phyloP scores from a whole-genome alignment of 768 basidiomycete genomes.

The Candolleomyces aberdarensis region DNA sequence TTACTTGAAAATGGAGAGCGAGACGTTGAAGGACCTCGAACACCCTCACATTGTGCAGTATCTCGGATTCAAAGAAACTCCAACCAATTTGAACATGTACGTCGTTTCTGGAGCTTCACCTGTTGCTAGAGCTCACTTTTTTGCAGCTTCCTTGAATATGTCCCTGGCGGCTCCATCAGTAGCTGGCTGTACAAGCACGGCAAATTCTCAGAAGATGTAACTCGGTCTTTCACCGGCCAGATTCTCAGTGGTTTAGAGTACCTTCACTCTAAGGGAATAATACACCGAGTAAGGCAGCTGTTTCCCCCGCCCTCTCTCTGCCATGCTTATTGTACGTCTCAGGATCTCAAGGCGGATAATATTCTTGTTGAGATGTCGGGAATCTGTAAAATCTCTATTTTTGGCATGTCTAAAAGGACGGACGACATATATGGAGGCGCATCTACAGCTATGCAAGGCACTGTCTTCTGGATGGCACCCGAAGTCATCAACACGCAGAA shows the following conservation, averaged over 20 bases:
- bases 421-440: slow-evolving; percentile 83
- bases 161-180: slow-evolving; percentile 95
- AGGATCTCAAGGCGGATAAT: slow-evolving; percentile 98
- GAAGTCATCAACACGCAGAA: slow-evolving; percentile 87
- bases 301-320: neutral
- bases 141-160: slow-evolving; percentile 93
- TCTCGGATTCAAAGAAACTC: slow-evolving; percentile 91
- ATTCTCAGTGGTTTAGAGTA: slow-evolving; percentile 86
- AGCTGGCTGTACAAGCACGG: slow-evolving; percentile 88
- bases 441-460: slow-evolving; percentile 93
- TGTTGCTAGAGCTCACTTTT: neutral
- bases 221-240: slow-evolving; percentile 89
- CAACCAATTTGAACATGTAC: slow-evolving; percentile 87
- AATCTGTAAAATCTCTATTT: slow-evolving; percentile 95
- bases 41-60: slow-evolving; percentile 98
- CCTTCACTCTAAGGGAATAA: slow-evolving; percentile 85
- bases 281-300: slow-evolving; percentile 70
- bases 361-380: slow-evolving; percentile 95
- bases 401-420: slow-evolving; percentile 96
- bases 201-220: slow-evolving; percentile 88
- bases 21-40: slow-evolving; percentile 93
- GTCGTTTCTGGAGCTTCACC: slow-evolving; percentile 35
- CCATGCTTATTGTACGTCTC: slow-evolving; percentile 57
- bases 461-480: slow-evolving; percentile 99
- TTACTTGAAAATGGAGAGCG: slow-evolving; percentile 90